phyloP scores from a whole-genome alignment of 2,329 filamentous ascomycete species.

The Penicillium sp. region DNA sequence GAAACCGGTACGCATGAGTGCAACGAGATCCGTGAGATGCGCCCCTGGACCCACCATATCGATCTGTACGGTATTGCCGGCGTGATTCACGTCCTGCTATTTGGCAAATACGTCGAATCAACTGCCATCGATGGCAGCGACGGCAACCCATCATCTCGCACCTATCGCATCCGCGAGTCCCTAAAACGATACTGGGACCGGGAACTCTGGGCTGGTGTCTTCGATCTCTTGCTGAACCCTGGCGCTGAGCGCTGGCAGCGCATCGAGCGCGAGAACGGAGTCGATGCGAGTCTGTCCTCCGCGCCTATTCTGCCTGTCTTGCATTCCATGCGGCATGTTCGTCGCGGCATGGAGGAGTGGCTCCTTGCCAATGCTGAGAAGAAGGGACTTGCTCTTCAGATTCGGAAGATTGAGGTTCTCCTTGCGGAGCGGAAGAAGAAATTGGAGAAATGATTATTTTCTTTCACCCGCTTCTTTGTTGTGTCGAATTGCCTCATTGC shows the following conservation, averaged over 20 bases:
- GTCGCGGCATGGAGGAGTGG: conserved; percentile 82
- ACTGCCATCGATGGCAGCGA: conserved; percentile 35
- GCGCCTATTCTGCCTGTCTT: conserved; percentile 66
- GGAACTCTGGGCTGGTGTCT: conserved; percentile 81
- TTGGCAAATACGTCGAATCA: conserved; percentile 93
- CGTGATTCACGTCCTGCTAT: conserved; percentile 82
- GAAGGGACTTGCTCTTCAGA: conserved; percentile 61
- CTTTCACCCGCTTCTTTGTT: not conserved
- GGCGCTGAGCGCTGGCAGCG: conserved; percentile 57
- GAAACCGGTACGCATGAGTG: conserved; percentile 84
- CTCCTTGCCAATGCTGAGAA: conserved; percentile 78
- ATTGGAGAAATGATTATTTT: conserved; percentile 30
- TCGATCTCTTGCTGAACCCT: conserved; percentile 85
- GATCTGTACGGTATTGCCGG: conserved; percentile 93
- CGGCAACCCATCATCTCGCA: conserved; percentile 40
- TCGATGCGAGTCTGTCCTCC: not conserved
- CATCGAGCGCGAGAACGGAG: conserved; percentile 51
- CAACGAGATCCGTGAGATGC: conserved; percentile 88
- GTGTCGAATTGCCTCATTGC: not conserved
- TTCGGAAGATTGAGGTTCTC: conserved; percentile 65
- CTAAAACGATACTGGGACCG: conserved; percentile 97
- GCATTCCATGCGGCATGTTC: conserved; percentile 64
- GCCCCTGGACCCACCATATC: conserved; percentile 96
- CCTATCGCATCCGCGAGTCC: conserved; percentile 76
- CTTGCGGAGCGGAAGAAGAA: conserved; percentile 58